Conservation (phyloP, 2,329 filamentous ascomycete species). For the Diaporthe ilicicola region DNA sequence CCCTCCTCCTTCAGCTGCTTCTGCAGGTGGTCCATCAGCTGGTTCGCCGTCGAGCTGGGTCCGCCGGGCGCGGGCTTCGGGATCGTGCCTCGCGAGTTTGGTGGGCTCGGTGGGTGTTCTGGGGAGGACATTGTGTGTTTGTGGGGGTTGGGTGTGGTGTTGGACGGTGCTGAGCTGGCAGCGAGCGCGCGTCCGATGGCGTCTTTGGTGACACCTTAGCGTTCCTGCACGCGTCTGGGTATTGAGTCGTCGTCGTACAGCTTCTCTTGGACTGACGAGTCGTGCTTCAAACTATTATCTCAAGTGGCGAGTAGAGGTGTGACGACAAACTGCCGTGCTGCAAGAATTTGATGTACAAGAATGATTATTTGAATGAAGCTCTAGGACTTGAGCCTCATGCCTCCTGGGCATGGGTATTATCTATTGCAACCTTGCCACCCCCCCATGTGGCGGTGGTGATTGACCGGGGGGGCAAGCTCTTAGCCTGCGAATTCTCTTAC, state of each 20-base stretch:
- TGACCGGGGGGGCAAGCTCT: background rate
- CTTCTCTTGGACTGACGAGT: background rate
- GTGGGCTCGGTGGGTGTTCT: constrained; percentile 1
- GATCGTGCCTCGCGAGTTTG: constrained; percentile 14
- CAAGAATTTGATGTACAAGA: background rate
- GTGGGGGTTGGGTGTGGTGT: background rate
- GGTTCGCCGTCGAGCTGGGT: constrained; percentile 13
- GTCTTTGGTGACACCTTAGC: background rate
- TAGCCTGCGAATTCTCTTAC: constrained; percentile 6
- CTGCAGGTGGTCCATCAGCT: constrained; percentile 17
- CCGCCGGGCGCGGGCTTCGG: constrained; percentile 1
- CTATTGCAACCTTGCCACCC: background rate
- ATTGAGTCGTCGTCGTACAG: background rate
- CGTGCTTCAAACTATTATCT: background rate
- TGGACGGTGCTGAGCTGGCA: background rate
- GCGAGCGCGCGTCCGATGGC: background rate
- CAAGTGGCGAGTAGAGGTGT: background rate
- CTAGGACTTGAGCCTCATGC: background rate
- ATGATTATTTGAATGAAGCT: background rate
- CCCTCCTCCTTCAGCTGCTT: constrained; percentile 17
- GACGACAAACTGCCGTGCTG: background rate
- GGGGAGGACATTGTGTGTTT: constrained; percentile 19
- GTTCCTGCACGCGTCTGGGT: background rate
- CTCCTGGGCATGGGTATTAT: background rate
- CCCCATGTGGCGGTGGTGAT: background rate